A percentile compares a stretch with the other conserved stretches of the same genome.
Conservation (phyloP, 495 filamentous ascomycete species). For the Tirmania nivea region DNA sequence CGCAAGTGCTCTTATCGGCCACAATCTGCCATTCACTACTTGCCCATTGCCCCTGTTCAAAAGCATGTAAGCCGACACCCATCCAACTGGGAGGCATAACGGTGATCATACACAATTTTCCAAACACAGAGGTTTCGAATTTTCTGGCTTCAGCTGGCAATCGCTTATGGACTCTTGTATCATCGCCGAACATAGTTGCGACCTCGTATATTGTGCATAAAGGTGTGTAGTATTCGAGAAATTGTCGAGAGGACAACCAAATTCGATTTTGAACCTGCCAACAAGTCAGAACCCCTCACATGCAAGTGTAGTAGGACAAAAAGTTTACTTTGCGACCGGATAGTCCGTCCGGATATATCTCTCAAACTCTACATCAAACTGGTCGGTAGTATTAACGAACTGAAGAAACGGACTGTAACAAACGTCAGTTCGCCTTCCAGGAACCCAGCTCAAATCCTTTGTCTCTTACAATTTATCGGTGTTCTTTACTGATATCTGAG, state of each 20-base stretch:
- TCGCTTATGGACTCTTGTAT: slow-evolving; percentile 67
- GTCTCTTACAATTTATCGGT: slow-evolving; percentile 55
- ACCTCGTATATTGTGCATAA: slow-evolving; percentile 87
- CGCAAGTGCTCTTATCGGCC: slow-evolving; percentile 51
- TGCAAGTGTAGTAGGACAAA: neutral
- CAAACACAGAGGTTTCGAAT: slow-evolving; percentile 65
- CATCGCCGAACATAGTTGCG: slow-evolving; percentile 82
- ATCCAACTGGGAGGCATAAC: slow-evolving; percentile 18
- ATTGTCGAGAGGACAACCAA: slow-evolving; percentile 64
- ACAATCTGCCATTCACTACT: slow-evolving; percentile 69
- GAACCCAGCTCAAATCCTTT: neutral
- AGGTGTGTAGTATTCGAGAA: slow-evolving; percentile 58
- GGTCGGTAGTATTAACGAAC: slow-evolving; percentile 47
- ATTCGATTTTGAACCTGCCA: slow-evolving; percentile 45
- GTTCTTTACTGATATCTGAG: slow-evolving; percentile 57
- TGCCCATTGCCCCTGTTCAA: slow-evolving; percentile 51
- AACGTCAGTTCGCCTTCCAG: slow-evolving; percentile 2
- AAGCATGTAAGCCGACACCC: slow-evolving; percentile 10
- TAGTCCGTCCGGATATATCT: slow-evolving; percentile 55
- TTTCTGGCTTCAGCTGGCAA: slow-evolving; percentile 40
- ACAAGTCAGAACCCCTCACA: slow-evolving; percentile 10
- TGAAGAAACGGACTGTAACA: slow-evolving; percentile 59
- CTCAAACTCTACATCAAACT: slow-evolving; percentile 58
- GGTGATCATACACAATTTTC: slow-evolving; percentile 46
- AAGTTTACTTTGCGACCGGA: slow-evolving; percentile 48